Conservation (phyloP, 345 rosid genomes). For the Aurinia saxatilis region DNA sequence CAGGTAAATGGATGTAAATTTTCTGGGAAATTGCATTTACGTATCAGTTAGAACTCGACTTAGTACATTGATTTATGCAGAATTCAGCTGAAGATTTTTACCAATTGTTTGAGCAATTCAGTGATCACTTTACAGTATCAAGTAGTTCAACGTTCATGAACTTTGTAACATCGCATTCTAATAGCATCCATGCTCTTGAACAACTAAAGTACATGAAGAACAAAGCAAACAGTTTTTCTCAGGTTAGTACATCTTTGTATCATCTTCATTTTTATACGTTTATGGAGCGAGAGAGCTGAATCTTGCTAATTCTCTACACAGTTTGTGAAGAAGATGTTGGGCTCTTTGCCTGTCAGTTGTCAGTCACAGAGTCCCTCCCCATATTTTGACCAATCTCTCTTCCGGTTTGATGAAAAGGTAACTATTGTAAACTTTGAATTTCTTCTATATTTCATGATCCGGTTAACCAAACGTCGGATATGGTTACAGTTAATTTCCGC, state of each 20-base stretch:
- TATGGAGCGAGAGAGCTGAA: background rate
- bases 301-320: conserved; percentile 13
- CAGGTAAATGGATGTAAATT: conserved; percentile 39
- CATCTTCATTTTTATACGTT: background rate
- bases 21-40: background rate
- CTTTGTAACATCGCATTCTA: conserved; percentile 84
- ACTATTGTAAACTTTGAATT: background rate
- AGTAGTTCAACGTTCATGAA: conserved; percentile 56
- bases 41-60: background rate
- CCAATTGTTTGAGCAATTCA: conserved; percentile 71
- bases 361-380: conserved; percentile 98
- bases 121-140: conserved; percentile 73
- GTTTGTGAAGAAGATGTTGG: conserved; percentile 90
- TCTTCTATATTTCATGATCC: background rate
- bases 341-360: conserved; percentile 69
- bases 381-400: conserved; percentile 89
- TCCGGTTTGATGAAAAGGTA: conserved; percentile 93
- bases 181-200: conserved; percentile 66
- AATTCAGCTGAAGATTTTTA: conserved; percentile 83
- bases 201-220: conserved; percentile 59
- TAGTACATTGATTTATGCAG: conserved; percentile 38
- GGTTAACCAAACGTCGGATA: background rate
- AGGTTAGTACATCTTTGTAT: conserved; percentile 33
- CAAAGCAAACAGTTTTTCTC: conserved; percentile 53
- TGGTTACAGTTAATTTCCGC: conserved; percentile 73